Conservation (phyloP, 2,329 filamentous ascomycete species). For the Biscogniauxia marginata region DNA sequence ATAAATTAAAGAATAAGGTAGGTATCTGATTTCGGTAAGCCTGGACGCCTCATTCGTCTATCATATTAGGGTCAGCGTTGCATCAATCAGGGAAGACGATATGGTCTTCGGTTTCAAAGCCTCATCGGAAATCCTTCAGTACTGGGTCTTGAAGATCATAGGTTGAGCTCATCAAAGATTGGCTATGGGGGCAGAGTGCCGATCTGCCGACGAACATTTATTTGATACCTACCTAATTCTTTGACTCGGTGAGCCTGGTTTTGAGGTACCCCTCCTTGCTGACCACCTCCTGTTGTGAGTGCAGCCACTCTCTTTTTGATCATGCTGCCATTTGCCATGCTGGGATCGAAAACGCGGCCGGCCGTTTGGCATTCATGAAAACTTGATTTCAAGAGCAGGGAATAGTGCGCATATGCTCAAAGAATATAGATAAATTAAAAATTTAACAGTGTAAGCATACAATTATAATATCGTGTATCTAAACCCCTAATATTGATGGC, state of each 20-base stretch:
- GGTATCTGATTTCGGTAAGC: too few relatives aligned
- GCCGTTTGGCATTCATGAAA: too few relatives aligned
- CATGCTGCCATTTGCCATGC: not conserved
- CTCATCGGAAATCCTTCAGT: too few relatives aligned
- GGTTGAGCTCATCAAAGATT: not conserved
- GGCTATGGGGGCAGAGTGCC: not conserved
- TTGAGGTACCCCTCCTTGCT: not conserved
- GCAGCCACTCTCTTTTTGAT: not conserved
- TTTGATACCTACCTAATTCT: too few relatives aligned
- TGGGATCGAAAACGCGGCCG: too few relatives aligned
- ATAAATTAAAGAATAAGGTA: too few relatives aligned
- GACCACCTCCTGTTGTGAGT: not conserved
- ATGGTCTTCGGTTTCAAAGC: not conserved
- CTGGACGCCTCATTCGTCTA: too few relatives aligned
- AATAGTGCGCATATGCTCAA: too few relatives aligned
- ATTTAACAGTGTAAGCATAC: not conserved
- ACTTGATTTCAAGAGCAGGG: too few relatives aligned
- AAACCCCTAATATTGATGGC: constrained; percentile 13
- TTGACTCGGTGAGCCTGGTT: too few relatives aligned
- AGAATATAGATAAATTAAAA: not conserved
- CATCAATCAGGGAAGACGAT: not conserved
- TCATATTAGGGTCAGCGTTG: not conserved
- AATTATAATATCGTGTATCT: not conserved
- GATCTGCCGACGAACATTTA: not conserved
- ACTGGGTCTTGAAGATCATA: not conserved